phyloP scores from a whole-genome alignment of 345 rosid genomes.

The Rhizophora apiculata region DNA sequence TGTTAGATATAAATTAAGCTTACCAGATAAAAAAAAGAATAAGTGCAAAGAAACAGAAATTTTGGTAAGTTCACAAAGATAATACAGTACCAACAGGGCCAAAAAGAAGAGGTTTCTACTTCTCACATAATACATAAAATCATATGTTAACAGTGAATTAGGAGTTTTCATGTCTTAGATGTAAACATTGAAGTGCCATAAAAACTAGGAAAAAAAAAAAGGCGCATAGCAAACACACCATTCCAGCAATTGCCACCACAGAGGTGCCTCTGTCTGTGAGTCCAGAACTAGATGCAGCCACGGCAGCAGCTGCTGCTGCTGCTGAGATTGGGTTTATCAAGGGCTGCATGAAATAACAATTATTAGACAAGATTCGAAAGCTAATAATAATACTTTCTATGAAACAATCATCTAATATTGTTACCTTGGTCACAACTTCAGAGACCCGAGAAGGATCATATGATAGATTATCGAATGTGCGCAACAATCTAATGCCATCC shows the following conservation, averaged over 20 bases:
- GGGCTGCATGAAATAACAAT: background rate
- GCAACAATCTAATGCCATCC: constrained; percentile 25
- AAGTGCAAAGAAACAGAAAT: too few species aligned
- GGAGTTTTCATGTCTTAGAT: constrained; percentile 7
- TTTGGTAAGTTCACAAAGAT: too few species aligned
- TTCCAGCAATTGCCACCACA: background rate
- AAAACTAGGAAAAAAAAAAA: background rate
- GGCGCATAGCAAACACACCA: background rate
- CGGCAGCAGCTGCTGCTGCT: background rate
- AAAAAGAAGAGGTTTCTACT: too few species aligned
- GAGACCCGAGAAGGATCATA: background rate
- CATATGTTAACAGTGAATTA: too few species aligned
- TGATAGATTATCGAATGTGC: constrained; percentile 15
- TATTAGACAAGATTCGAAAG: background rate
- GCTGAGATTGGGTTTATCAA: background rate
- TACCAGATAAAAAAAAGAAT: background rate
- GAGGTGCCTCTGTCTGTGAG: background rate
- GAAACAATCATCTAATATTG: background rate
- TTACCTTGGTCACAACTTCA: constrained; percentile 3
- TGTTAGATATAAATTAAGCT: background rate
- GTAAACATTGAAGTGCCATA: background rate
- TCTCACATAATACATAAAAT: too few species aligned
- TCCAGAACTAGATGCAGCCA: constrained; percentile 14
- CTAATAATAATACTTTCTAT: too few species aligned
- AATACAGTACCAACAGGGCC: too few species aligned